These are phyloP conservation scores for Phytophthora colocasiae DNA, from an alignment of 352 stramenopile species.

Conservation along the genomic window DNA sequence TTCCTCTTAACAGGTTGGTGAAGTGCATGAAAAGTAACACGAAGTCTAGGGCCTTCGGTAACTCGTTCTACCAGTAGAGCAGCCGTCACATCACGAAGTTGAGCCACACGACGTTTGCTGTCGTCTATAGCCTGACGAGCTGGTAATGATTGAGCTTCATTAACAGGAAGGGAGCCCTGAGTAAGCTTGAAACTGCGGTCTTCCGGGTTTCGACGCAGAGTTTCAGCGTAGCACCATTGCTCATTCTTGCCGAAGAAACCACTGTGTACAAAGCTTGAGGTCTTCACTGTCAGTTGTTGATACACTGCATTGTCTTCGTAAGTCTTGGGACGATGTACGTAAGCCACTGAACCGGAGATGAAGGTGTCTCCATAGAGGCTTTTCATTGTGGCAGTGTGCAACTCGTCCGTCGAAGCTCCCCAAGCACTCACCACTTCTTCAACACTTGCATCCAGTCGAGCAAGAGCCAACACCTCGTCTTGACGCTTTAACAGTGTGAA, in stretches of 20 bases:
- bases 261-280: slow-evolving; percentile 42
- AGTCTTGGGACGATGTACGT: slow-evolving; percentile 16
- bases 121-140: slow-evolving; percentile 20
- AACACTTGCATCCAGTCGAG: slow-evolving; percentile 33
- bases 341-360: slow-evolving; percentile 41
- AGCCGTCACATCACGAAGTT: slow-evolving; percentile 41
- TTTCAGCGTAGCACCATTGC: slow-evolving; percentile 51
- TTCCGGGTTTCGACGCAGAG: slow-evolving; percentile 23
- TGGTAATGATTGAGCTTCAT: slow-evolving; percentile 17
- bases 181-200: slow-evolving; percentile 34
- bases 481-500: slow-evolving; percentile 39
- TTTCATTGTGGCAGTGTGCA: slow-evolving; percentile 39
- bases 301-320: slow-evolving; percentile 11
- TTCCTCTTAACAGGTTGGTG: slow-evolving; percentile 10
- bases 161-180: slow-evolving; percentile 17
- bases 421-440: slow-evolving; percentile 44
- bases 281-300: slow-evolving; percentile 40
- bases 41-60: slow-evolving; percentile 29
- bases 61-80: slow-evolving; percentile 41
- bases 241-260: slow-evolving; percentile 45
- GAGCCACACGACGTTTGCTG: slow-evolving; percentile 37
- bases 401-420: slow-evolving; percentile 13
- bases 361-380: slow-evolving; percentile 44
- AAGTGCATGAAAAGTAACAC: slow-evolving; percentile 48
- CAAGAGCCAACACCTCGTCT: slow-evolving; percentile 34